These are phyloP conservation scores for Rhodotorula sp. DNA, from an alignment of 1,284 basidiomycete genomes.

Conservation along the genomic window DNA sequence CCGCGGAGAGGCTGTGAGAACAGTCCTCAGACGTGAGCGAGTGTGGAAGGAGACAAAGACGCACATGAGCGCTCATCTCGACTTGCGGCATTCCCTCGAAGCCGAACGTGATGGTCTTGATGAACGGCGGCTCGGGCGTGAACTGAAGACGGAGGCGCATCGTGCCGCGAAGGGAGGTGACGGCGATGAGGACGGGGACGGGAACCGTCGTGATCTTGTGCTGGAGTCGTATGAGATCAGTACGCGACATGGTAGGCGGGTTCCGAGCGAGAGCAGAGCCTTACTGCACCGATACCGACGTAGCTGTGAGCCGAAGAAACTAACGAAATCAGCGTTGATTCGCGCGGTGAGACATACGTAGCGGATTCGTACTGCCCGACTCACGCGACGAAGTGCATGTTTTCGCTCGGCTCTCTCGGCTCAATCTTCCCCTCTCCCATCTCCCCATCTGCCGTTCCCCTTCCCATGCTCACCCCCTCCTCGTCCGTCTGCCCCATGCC, in stretches of 20 bases:
- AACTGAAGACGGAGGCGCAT: conserved; percentile 3
- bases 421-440: neutral
- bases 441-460: neutral
- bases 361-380: too few relatives aligned
- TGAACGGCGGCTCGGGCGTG: conserved; percentile 13
- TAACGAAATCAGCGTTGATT: too few relatives aligned
- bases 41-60: neutral
- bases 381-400: conserved; percentile 13
- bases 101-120: conserved; percentile 12
- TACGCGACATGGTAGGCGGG: too few relatives aligned
- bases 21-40: too few relatives aligned
- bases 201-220: conserved; percentile 6
- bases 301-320: neutral
- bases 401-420: conserved; percentile 1
- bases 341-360: too few relatives aligned
- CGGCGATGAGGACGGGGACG: conserved; percentile 9
- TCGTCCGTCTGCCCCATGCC: neutral
- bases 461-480: neutral
- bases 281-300: conserved; percentile 1
- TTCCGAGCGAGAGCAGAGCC: too few relatives aligned
- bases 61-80: neutral
- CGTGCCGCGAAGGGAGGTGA: conserved; percentile 1
- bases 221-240: neutral
- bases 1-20: neutral
- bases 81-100: conserved; percentile 5